Conservation (phyloP, 768 basidiomycete species). For the Suillus subluteus region DNA sequence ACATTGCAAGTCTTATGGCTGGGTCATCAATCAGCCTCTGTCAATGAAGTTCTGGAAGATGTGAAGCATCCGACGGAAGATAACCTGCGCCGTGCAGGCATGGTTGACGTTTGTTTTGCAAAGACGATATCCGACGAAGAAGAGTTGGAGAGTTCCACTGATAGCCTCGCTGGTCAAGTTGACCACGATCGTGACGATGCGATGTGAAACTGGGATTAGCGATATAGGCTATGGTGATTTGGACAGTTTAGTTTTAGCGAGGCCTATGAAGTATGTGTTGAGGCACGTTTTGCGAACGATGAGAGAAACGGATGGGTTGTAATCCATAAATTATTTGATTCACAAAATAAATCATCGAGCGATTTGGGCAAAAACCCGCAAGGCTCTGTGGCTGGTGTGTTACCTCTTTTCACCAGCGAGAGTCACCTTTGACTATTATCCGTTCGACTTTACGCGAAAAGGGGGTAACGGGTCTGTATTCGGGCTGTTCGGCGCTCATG, state of each 20-base stretch:
- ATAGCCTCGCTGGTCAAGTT: neutral
- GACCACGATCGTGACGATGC: neutral
- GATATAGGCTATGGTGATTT: too few species aligned
- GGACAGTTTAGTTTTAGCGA: too few species aligned
- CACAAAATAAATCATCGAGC: too few species aligned
- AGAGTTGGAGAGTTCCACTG: neutral
- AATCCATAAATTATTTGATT: too few species aligned
- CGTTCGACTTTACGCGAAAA: slow-evolving; percentile 71
- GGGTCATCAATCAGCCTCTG: neutral
- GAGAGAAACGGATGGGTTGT: too few species aligned
- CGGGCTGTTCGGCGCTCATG: slow-evolving; percentile 87
- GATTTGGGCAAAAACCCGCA: too few species aligned
- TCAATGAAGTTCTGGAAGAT: neutral
- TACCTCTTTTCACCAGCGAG: slow-evolving; percentile 43
- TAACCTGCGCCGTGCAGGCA: slow-evolving; percentile 6
- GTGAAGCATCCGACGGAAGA: slow-evolving; percentile 1
- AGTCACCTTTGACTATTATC: slow-evolving; percentile 76
- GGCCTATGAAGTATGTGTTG: too few species aligned
- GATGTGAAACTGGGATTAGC: too few species aligned
- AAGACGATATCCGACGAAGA: neutral
- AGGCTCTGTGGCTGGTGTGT: neutral
- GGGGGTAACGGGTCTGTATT: slow-evolving; percentile 88
- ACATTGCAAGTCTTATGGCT: slow-evolving; percentile 11
- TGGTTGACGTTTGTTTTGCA: slow-evolving; percentile 7
- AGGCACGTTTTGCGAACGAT: too few species aligned